Evolutionary conservation across 2,329 filamentous ascomycete species (phyloP).

Genomic region (Trichoderma sp.): DNA sequence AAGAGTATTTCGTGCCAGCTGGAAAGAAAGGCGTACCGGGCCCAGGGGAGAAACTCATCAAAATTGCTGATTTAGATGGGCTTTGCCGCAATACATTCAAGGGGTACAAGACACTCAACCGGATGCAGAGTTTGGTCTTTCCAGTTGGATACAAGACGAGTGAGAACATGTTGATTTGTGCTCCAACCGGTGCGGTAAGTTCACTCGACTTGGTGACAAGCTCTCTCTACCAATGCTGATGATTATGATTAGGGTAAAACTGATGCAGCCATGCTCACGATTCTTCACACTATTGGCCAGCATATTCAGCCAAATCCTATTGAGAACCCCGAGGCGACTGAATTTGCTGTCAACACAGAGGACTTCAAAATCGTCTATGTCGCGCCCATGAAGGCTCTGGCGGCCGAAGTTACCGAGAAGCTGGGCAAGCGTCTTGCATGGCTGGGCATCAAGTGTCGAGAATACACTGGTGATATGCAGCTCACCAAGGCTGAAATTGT

Average conservation of each 20-base stretch:
- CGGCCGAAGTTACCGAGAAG: slow-evolving; percentile 94
- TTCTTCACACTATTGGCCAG: slow-evolving; percentile 85
- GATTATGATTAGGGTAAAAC: slow-evolving; percentile 73
- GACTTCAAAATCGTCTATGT: slow-evolving; percentile 99
- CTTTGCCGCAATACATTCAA: slow-evolving; percentile 89
- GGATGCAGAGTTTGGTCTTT: slow-evolving; percentile 97
- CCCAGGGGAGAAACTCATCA: slow-evolving; percentile 70
- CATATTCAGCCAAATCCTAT: slow-evolving; percentile 78
- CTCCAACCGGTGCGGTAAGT: slow-evolving; percentile 83
- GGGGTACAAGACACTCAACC: slow-evolving; percentile 88
- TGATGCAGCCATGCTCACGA: slow-evolving; percentile 94
- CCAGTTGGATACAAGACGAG: slow-evolving; percentile 92
- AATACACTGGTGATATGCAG: slow-evolving; percentile 98
- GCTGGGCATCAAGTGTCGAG: slow-evolving; percentile 88
- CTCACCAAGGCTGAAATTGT: slow-evolving; percentile 95
- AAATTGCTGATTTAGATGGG: slow-evolving; percentile 81
- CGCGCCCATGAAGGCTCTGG: slow-evolving; percentile 97
- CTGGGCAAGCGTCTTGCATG: slow-evolving; percentile 87
- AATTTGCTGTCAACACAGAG: slow-evolving; percentile 79
- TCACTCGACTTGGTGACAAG: neutral
- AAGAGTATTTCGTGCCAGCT: slow-evolving; percentile 86
- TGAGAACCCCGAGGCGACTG: slow-evolving; percentile 67
- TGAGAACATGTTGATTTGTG: slow-evolving; percentile 98
- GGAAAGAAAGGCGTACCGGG: slow-evolving; percentile 72
- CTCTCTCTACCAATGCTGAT: neutral